These are phyloP conservation scores for Pezizomycotina sp. DNA, from an alignment of 2,329 filamentous ascomycete genomes.

Conservation along the genomic window DNA sequence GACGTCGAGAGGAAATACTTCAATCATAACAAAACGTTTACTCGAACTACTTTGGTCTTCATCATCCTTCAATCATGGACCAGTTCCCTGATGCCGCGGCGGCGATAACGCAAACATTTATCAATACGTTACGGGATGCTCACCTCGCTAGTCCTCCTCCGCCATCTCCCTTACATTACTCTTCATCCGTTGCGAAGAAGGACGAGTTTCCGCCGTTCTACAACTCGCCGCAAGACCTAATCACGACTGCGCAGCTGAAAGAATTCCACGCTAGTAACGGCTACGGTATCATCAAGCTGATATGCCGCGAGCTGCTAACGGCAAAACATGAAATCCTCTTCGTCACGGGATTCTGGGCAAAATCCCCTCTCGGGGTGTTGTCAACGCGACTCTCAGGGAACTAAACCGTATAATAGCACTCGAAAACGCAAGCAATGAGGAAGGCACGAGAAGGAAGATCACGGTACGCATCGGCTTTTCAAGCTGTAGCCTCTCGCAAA, in stretches of 20 bases:
- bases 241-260: slow-evolving; percentile 35
- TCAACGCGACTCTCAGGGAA: slow-evolving; percentile 41
- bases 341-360: slow-evolving; percentile 70
- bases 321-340: slow-evolving; percentile 52
- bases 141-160: no score
- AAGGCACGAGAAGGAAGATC: slow-evolving; percentile 31
- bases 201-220: no score
- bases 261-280: slow-evolving; percentile 42
- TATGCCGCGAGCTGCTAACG: slow-evolving; percentile 44
- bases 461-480: slow-evolving; percentile 62
- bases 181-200: no score
- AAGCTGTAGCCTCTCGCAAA: slow-evolving; percentile 54
- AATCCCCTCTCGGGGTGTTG: slow-evolving; percentile 43
- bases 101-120: no score
- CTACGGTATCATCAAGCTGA: slow-evolving; percentile 38
- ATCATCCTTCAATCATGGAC: no score
- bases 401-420: slow-evolving; percentile 38
- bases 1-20: no score
- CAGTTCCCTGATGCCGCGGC: no score
- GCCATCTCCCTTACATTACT: no score
- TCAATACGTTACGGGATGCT: no score
- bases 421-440: slow-evolving; percentile 26
- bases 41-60: no score
- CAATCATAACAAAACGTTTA: no score
- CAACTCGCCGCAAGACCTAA: no score